These are phyloP conservation scores for Otatea glauca DNA, from an alignment of 176 grass and related monocot species.

Conservation along the genomic window DNA sequence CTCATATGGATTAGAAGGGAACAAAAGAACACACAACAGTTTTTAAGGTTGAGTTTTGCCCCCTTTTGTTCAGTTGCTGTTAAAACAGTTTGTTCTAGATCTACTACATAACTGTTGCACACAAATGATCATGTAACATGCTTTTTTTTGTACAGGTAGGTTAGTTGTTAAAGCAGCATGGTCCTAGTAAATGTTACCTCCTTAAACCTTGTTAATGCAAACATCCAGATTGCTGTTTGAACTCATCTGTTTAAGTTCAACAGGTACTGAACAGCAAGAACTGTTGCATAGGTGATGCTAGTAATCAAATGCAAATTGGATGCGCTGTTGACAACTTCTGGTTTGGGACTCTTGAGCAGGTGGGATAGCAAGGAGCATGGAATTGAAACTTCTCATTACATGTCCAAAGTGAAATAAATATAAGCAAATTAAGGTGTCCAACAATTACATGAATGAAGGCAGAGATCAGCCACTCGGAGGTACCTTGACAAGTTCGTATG, in stretches of 20 bases:
- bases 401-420: neutral
- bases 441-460: neutral
- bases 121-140: neutral
- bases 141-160: neutral
- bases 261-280: neutral
- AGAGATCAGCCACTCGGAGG: neutral
- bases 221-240: neutral
- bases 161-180: neutral
- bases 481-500: constrained; percentile 77
- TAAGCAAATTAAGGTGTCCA: neutral
- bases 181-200: neutral
- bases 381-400: neutral
- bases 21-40: neutral
- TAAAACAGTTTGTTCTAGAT: neutral
- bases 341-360: neutral
- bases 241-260: neutral
- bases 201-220: neutral
- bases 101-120: neutral
- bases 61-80: neutral
- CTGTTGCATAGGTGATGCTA: neutral
- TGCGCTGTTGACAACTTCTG: neutral
- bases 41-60: neutral
- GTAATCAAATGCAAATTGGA: neutral
- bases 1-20: neutral
- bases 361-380: neutral